Base-by-base conservation (phyloP, 805 yeast species). In the Candida stauntonica region DNA sequence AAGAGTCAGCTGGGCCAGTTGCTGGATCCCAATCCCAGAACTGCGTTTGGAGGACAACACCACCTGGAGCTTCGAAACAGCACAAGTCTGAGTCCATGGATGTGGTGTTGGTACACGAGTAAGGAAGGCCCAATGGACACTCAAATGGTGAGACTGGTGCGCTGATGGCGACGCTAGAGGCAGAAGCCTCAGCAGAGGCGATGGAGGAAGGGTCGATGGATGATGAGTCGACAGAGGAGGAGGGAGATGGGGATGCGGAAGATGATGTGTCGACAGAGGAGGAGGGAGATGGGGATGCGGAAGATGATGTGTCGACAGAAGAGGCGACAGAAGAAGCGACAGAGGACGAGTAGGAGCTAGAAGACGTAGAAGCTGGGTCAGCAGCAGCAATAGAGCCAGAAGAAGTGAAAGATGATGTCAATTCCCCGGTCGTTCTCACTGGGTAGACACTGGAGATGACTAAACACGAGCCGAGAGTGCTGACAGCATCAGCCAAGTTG, bases 21-120 rank as follows among this genome's bases (percentile, higher is more conserved):
- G 86, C 73, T 1, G 93, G 89, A 43, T 67, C 62, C 55, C 82
- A 84, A 61, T 89, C 95, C 97, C 97, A 89, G 64, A 89, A 88
- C 57, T 89, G 98, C 0, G 97, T 85, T 56, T 77, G 84, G 36
- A 89, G 61, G 26, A 89, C 66, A 13, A 86, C 70, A 5, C 97
- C 97, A 33, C 94, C 91, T 8, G 89, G 89, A 33, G 75, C 73
- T 55, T 88, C 96, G 58, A 80, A 86, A 62, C 97, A 89, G 56
- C 97, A 89, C 3, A 76, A 56, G 57, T 86, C 79, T 4, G 33
- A 15, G 0, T 58, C 63, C 3, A 76, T 66, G 3, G 65, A 68
- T 0, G 84, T 72, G 5, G 66, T 55, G 48, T 80, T 79, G 15
- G 72, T 53, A 52, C 93, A 84, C 7, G 85, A 71, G 26, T 73